Percentiles rank a stretch among this genome's conserved stretches.
These are phyloP conservation scores for Geranium incanum DNA, from an alignment of 441 rosid species.

Conservation along the genomic window DNA sequence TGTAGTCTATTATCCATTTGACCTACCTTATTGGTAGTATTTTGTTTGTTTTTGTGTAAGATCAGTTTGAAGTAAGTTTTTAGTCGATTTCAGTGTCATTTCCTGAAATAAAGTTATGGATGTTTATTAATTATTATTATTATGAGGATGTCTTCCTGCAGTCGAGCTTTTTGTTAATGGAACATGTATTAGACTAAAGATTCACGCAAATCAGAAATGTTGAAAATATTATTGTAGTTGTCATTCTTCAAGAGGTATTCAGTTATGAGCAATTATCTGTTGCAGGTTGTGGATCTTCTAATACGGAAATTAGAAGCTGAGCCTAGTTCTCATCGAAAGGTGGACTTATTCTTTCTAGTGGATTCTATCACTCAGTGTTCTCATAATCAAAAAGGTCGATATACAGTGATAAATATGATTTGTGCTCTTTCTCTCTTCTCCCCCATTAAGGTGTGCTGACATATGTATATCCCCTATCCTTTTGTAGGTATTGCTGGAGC, in stretches of 20 bases:
- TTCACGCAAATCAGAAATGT: not conserved
- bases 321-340: conserved; percentile 67
- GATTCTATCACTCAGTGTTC: conserved; percentile 92
- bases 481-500: conserved; percentile 56
- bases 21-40: not conserved
- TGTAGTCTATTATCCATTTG: not conserved
- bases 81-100: not conserved
- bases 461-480: not conserved
- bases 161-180: not conserved
- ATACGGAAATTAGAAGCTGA: conserved; percentile 68
- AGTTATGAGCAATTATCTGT: not conserved
- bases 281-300: conserved; percentile 67
- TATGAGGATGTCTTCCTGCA: not conserved
- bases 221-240: not conserved
- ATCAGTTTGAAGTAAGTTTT: not conserved
- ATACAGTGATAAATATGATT: not conserved
- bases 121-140: not conserved
- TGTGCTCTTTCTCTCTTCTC: not conserved
- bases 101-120: not conserved
- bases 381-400: conserved; percentile 68
- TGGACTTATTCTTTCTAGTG: conserved; percentile 90
- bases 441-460: not conserved
- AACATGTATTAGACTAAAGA: not conserved
- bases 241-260: not conserved
- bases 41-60: not conserved